These are phyloP conservation scores for Actinomortierella wolfii DNA, from an alignment of 371 early-diverging fungal species.

Conservation along the genomic window DNA sequence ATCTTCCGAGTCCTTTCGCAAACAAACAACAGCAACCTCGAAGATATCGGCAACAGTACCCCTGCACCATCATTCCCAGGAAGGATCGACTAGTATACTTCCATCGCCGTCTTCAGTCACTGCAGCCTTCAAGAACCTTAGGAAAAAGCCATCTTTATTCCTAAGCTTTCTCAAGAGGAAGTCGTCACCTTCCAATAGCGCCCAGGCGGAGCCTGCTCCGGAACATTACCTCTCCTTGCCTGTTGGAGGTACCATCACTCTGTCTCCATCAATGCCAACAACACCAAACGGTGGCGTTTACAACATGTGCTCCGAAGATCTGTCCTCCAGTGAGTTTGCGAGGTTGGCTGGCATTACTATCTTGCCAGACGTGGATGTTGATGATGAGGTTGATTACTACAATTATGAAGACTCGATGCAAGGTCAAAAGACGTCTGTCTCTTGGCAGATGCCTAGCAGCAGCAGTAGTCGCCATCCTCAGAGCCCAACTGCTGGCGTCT, in stretches of 20 bases:
- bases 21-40: too few relatives aligned
- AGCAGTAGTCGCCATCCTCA: too few relatives aligned
- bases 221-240: slow-evolving; percentile 37
- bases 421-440: neutral
- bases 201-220: neutral
- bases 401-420: neutral
- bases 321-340: slow-evolving; percentile 41
- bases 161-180: too few relatives aligned
- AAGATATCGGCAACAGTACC: too few relatives aligned
- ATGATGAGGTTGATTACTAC: neutral
- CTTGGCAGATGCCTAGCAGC: too few relatives aligned
- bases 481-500: too few relatives aligned
- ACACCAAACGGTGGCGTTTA: neutral
- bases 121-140: too few relatives aligned
- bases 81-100: too few relatives aligned
- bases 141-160: too few relatives aligned
- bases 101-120: too few relatives aligned
- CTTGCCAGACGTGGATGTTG: slow-evolving; percentile 20
- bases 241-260: slow-evolving; percentile 14
- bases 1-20: too few relatives aligned
- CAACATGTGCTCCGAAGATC: slow-evolving; percentile 33
- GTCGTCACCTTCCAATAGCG: neutral
- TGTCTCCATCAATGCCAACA: slow-evolving; percentile 12
- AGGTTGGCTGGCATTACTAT: slow-evolving; percentile 44
- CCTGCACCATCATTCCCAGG: too few relatives aligned